phyloP scores from a whole-genome alignment of 2,329 filamentous ascomycete species.

The Lizonia empirigonia region DNA sequence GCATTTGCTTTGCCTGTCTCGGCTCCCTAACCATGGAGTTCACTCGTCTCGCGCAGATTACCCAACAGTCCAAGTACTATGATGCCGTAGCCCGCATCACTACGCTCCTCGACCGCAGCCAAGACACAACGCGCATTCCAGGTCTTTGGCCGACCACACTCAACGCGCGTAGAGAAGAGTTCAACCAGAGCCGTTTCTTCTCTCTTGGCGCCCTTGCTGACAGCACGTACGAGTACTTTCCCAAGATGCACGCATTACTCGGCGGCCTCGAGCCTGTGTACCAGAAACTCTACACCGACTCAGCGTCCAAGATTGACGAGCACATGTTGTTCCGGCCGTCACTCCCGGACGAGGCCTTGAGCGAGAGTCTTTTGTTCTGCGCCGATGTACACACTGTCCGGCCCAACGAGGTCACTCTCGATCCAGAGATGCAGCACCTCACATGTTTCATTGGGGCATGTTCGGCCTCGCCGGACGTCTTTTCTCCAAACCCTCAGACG shows the following conservation, averaged over 20 bases:
- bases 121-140: constrained; percentile 41
- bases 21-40: constrained; percentile 53
- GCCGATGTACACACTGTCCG: constrained; percentile 42
- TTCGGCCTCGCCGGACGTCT: constrained; percentile 63
- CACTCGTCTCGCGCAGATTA: constrained; percentile 46
- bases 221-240: constrained; percentile 49
- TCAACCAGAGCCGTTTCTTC: constrained; percentile 37
- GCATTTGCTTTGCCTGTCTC: constrained; percentile 54
- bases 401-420: constrained; percentile 27
- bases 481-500: constrained; percentile 58
- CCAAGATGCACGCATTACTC: constrained; percentile 47
- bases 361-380: constrained; percentile 38
- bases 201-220: constrained; percentile 48
- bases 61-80: constrained; percentile 44
- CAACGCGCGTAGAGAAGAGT: constrained; percentile 41
- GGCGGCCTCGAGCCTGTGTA: constrained; percentile 55
- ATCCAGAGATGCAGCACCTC: constrained; percentile 62
- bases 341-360: constrained; percentile 33
- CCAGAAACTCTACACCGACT: constrained; percentile 62
- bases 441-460: constrained; percentile 68
- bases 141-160: constrained; percentile 49
- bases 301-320: constrained; percentile 51
- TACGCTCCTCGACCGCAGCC: constrained; percentile 37
- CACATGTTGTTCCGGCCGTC: constrained; percentile 57
- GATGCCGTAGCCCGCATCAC: constrained; percentile 45